These are phyloP conservation scores for Coemansia sp. DNA, from an alignment of 192 early-diverging fungal genomes.

Conservation along the genomic window DNA sequence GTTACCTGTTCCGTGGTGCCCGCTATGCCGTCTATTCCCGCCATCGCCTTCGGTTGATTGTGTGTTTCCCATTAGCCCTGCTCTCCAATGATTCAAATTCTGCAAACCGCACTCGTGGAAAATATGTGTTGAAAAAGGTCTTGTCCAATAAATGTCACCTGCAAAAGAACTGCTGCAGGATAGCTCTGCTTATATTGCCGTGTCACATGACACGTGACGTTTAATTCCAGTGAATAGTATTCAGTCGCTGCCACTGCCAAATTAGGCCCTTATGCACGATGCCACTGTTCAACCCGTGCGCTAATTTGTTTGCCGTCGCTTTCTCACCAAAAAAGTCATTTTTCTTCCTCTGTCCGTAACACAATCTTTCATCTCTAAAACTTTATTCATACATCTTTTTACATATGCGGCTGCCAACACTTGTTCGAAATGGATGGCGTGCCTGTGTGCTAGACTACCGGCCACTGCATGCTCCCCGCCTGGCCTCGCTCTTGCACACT, in stretches of 20 bases:
- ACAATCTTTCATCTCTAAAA: not conserved
- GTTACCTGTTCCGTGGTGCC: constrained; percentile 16
- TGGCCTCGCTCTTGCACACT: not conserved
- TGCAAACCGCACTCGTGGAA: too few species aligned
- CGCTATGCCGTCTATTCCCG: constrained; percentile 32
- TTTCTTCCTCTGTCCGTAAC: not conserved
- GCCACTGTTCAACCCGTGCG: too few species aligned
- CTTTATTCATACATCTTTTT: constrained; percentile 3
- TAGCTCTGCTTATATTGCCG: not conserved
- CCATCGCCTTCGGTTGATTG: constrained; percentile 47
- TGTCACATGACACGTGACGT: too few species aligned
- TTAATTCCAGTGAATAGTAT: too few species aligned
- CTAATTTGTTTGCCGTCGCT: too few species aligned
- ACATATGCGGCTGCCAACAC: not conserved
- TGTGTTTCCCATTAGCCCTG: constrained; percentile 44
- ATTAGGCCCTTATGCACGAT: too few species aligned
- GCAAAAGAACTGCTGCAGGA: too few species aligned
- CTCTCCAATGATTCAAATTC: too few species aligned
- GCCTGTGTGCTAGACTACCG: not conserved
- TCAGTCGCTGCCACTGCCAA: too few species aligned
- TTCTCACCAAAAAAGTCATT: too few species aligned
- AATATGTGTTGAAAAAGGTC: too few species aligned
- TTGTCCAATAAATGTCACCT: too few species aligned
- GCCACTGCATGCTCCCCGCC: not conserved
- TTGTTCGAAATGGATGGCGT: not conserved